Evolutionary conservation across 768 basidiomycete species (phyloP), one percentile per base, ranked within the genome.

Genomic region (Sutorius australiensis): DNA sequence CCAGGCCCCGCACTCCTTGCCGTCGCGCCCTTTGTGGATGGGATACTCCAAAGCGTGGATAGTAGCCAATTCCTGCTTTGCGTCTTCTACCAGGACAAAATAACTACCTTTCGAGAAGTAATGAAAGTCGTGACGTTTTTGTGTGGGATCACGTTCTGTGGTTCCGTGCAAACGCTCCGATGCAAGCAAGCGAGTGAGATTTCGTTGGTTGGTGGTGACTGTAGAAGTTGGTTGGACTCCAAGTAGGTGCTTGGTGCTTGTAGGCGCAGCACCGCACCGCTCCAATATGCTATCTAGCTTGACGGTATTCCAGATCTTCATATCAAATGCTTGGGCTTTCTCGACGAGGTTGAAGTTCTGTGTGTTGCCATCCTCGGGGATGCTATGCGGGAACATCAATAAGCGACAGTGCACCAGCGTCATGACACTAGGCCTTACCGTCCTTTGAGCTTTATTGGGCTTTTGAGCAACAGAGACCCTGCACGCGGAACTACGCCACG

Each of bases 21-120:
- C 80, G 61, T 80, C 83, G 51, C 73, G 80, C 53, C 73, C 73
- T 60, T 78, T 82, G 27, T 73, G 63, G 19, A 80, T 65, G 30
- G 79, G 72, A 70, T 95, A 98, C 67, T 98, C 93, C 53, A 90
- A 83, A 16, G 82, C 80, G 48, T 88, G 83, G 57, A 98, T 80
- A 2, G 97, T 91, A 13, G 92, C 86, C 37, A 94, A 75, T 60
- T 92, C 86, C 49, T 86, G 83, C 5, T 79, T 81, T 51, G 92
- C 79, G 63, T 98, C 95, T 67, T 98, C 95, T n/a, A 98, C 81
- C 40, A 98, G 79, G 41, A 98, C 78, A 66, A 92, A 98, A 64
- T 80, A 85, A 47, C 79, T 82, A 38, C 78, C 77, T 38, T 83
- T 81, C 16, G 80, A 71, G 69, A 98, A 98, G 68, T 98, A 99